These are phyloP conservation scores for Fusarium chlamydosporum DNA, from an alignment of 2,329 filamentous ascomycete genomes.

Conservation along the genomic window DNA sequence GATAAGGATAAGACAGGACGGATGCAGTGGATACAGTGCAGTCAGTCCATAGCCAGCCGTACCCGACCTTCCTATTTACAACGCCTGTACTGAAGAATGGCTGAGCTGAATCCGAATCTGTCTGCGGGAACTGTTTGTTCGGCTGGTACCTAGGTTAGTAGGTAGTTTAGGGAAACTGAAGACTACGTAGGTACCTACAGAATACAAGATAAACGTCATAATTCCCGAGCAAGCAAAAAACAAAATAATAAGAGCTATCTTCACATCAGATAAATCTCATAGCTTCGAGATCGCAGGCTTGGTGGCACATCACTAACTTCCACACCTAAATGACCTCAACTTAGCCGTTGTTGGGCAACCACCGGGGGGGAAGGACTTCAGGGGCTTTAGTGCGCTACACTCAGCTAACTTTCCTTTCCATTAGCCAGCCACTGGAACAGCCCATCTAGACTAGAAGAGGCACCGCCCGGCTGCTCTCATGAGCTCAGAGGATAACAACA, in stretches of 20 bases:
- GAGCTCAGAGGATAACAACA: slow-evolving; percentile 14
- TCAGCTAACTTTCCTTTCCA: slow-evolving; percentile 10
- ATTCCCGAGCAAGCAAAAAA: not conserved
- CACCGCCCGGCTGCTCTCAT: slow-evolving; percentile 26
- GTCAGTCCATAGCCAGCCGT: slow-evolving; percentile 20
- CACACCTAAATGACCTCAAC: slow-evolving; percentile 5
- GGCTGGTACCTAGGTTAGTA: too few species aligned
- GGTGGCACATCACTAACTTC: slow-evolving; percentile 26
- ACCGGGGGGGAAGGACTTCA: slow-evolving; percentile 15
- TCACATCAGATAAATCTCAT: slow-evolving; percentile 6
- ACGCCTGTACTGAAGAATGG: slow-evolving; percentile 19
- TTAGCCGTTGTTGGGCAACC: slow-evolving; percentile 44
- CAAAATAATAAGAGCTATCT: slow-evolving; percentile 1
- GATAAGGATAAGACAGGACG: slow-evolving; percentile 41
- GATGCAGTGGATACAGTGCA: slow-evolving; percentile 45
- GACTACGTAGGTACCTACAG: too few species aligned
- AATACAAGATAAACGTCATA: not conserved
- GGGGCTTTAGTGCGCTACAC: slow-evolving; percentile 40
- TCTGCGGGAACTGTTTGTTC: slow-evolving; percentile 17
- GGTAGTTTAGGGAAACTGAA: not conserved
- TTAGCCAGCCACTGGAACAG: slow-evolving; percentile 43
- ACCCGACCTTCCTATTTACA: slow-evolving; percentile 45
- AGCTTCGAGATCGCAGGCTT: slow-evolving; percentile 20
- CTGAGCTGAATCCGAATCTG: slow-evolving; percentile 30
- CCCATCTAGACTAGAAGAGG: slow-evolving; percentile 38